Evolutionary conservation across 495 filamentous ascomycete genomes (phyloP), one percentile per base, ranked within the genome.

Genomic region (Parachaetomium inaequale): DNA sequence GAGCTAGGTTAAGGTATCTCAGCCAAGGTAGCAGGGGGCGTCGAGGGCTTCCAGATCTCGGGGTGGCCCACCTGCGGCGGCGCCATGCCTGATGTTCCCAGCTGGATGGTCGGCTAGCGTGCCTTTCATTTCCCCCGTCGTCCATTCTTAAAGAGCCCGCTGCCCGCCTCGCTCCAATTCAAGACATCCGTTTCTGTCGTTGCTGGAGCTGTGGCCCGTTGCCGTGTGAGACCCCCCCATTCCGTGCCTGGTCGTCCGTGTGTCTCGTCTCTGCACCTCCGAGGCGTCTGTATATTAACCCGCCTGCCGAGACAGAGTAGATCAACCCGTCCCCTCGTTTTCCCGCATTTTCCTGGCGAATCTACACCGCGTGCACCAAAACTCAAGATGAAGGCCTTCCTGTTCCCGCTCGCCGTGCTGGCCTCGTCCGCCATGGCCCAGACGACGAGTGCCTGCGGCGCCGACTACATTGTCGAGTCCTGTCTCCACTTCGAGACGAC

Each of bases 381-480:
- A 36, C 36, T 14, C 32, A 43, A 64, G 17, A 61, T 79, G 77
- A 77, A 75, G 68, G 45, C 66, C 61, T 25, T 67, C 58, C 26
- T 75, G 31, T 19, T 75, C 23, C 60, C 71, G 26, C 51, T 72
- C 32, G 73, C 71, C 46, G 29, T 71, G 45, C 63, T 78, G 56
- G 72, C 71, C 38, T 52, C 69, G 23, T 68, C 72, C 28, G 70
- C 64, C 53, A 43, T 70, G 51, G 71, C 73, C 32, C 68, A 74
- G 51, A 63, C 51, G 38, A 51, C 63, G 29, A 49, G 49, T 7
- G 63, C 61, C 8, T 81, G 78, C 55, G 72, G 59, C 15, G 78
- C 78, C 36, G 66, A 76, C 62, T 76, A 77, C 61, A 77, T 79
- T 58, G 72, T 81, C 68, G 76, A 79, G 50, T 61, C 72, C 36